phyloP scores from a whole-genome alignment of 345 rosid genomes.

The Salix brachista region DNA sequence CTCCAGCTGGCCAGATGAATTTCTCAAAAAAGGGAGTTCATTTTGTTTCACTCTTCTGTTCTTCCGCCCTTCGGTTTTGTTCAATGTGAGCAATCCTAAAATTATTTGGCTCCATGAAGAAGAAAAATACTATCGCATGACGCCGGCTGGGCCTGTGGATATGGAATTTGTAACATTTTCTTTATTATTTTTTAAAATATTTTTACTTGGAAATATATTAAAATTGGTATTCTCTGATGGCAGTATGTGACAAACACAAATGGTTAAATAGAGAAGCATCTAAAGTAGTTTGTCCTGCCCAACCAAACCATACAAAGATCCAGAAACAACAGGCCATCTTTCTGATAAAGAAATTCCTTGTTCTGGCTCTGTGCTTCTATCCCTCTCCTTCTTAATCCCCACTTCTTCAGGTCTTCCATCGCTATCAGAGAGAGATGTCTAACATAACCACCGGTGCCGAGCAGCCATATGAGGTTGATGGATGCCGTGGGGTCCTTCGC shows the following conservation, averaged over 20 bases:
- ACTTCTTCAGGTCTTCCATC: neutral
- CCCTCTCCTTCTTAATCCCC: slow-evolving; percentile 11
- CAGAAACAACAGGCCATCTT: neutral
- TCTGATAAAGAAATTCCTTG: neutral
- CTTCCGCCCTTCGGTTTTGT: neutral
- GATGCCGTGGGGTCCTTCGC: slow-evolving; percentile 58
- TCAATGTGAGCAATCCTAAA: neutral
- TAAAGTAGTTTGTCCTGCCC: neutral
- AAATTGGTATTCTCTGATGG: too few relatives aligned
- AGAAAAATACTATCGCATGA: too few relatives aligned
- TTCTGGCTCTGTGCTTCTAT: neutral
- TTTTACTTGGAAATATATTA: too few relatives aligned
- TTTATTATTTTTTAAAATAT: too few relatives aligned
- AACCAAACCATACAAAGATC: neutral
- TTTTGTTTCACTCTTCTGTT: neutral
- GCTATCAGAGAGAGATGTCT: slow-evolving; percentile 8
- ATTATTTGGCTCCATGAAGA: neutral
- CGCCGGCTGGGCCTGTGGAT: too few relatives aligned
- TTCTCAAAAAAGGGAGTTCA: neutral
- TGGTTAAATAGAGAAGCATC: too few relatives aligned
- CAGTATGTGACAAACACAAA: too few relatives aligned
- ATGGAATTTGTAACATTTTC: too few relatives aligned
- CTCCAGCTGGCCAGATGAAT: neutral
- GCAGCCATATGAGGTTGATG: slow-evolving; percentile 42
- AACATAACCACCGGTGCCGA: neutral